A percentile compares a stretch with the other conserved stretches of the same genome.
Evolutionary conservation across 148 eudicot species (phyloP).

Genomic region (Gaultheria prostrata): DNA sequence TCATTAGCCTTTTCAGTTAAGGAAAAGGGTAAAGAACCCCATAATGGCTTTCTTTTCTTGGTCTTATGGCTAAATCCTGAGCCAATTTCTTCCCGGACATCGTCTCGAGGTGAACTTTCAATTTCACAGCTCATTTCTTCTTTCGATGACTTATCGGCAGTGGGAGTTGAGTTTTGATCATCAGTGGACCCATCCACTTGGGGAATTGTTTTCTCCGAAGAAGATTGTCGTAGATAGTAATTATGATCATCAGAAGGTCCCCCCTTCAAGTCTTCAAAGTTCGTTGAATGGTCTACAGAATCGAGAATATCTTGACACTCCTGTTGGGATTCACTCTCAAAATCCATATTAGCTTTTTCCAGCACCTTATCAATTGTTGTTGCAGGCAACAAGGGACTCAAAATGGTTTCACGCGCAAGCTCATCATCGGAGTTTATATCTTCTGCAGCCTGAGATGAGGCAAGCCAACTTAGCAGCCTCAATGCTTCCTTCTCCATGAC

Average conservation of each 20-base stretch:
- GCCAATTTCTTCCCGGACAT: conserved; percentile 22
- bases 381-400: conserved; percentile 73
- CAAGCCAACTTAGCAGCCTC: conserved; percentile 88
- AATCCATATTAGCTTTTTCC: conserved; percentile 72
- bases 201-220: conserved; percentile 44
- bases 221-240: conserved; percentile 17
- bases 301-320: conserved; percentile 98
- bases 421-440: conserved; percentile 94
- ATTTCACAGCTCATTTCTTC: conserved; percentile 23
- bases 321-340: conserved; percentile 79
- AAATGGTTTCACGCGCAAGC: conserved; percentile 58
- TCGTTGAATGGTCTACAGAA: conserved; percentile 46
- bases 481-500: conserved; percentile 63
- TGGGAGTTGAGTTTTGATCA: conserved; percentile 32
- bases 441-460: conserved; percentile 91
- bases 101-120: conserved; percentile 25
- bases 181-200: conserved; percentile 75
- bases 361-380: conserved; percentile 60
- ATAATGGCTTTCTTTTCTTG: conserved; percentile 41
- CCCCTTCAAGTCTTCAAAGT: conserved; percentile 32
- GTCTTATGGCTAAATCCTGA: conserved; percentile 30
- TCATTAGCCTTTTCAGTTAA: conserved; percentile 23
- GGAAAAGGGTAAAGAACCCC: conserved; percentile 68
- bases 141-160: conserved; percentile 25
- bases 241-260: conserved; percentile 26